Conservation (phyloP, 306 rosid species). For the Canavalia ensiformis region DNA sequence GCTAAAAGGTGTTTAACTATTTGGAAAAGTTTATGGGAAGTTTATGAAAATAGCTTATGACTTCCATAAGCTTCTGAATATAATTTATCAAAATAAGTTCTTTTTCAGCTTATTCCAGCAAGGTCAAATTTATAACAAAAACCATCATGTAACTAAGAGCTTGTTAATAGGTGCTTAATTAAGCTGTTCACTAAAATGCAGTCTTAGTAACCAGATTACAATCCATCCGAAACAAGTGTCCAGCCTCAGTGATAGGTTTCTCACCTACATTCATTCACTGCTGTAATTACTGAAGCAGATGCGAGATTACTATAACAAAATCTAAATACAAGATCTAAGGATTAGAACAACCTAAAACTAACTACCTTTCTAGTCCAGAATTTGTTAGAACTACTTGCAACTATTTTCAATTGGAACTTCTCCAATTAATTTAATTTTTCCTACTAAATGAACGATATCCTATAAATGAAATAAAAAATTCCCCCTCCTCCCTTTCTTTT, state of each 20-base stretch:
- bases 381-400: neutral
- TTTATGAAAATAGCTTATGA: too few species aligned
- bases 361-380: constrained; percentile 2
- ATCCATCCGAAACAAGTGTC: neutral
- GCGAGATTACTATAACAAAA: neutral
- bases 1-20: too few species aligned
- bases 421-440: neutral
- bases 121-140: too few species aligned
- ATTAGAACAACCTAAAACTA: neutral
- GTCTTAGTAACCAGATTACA: neutral
- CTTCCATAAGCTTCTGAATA: too few species aligned
- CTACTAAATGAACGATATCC: constrained; percentile 8
- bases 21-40: too few species aligned
- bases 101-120: too few species aligned
- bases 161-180: too few species aligned
- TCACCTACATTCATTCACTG: neutral
- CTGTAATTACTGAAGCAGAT: neutral
- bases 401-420: constrained; percentile 24
- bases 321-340: neutral
- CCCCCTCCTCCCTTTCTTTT: too few species aligned
- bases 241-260: constrained; percentile 2
- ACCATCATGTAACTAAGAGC: too few species aligned
- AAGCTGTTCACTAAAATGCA: too few species aligned
- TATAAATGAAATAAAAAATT: constrained; percentile 4
- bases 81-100: too few species aligned